Percentiles rank a stretch among this genome's conserved stretches.
Evolutionary conservation across 441 rosid genomes (phyloP).

Genomic region (Raphanus hybrid): DNA sequence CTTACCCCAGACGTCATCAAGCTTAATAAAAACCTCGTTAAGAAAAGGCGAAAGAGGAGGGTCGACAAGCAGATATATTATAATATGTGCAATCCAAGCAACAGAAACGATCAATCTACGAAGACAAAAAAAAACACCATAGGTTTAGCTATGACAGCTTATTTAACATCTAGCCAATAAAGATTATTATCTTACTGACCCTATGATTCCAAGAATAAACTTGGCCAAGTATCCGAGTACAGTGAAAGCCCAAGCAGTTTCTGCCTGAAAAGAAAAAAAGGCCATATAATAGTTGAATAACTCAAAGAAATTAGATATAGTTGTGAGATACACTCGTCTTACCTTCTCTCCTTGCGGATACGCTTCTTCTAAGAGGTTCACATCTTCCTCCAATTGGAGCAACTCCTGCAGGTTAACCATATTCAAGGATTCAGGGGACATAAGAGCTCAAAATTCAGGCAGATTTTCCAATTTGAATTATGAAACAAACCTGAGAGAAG

Average conservation of each 20-base stretch:
- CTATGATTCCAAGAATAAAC: conserved; percentile 83
- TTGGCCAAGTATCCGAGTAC: conserved; percentile 96
- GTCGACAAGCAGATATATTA: conserved; percentile 80
- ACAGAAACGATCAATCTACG: conserved; percentile 90
- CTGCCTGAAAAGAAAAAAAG: conserved; percentile 65
- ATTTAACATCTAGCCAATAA: conserved; percentile 3
- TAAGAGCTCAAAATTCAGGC: not conserved
- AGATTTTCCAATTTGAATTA: conserved; percentile 9
- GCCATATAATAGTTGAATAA: conserved; percentile 19
- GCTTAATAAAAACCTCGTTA: conserved; percentile 97
- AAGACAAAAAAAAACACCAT: conserved; percentile 9
- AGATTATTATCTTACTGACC: conserved; percentile 55
- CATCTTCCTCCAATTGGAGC: conserved; percentile 96
- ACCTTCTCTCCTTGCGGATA: conserved; percentile 99
- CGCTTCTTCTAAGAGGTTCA: conserved; percentile 94
- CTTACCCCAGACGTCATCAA: conserved; percentile 98
- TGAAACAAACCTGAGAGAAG: conserved; percentile 8
- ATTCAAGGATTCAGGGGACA: conserved; percentile 18
- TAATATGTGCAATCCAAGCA: conserved; percentile 96
- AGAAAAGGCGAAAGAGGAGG: conserved; percentile 96
- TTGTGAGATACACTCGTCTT: conserved; percentile 14
- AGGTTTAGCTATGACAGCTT: not conserved
- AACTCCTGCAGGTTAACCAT: conserved; percentile 66
- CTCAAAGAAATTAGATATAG: conserved; percentile 4
- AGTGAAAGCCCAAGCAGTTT: conserved; percentile 97